phyloP scores from a whole-genome alignment of 805 yeast genomes.

The Candida sithepensis region DNA sequence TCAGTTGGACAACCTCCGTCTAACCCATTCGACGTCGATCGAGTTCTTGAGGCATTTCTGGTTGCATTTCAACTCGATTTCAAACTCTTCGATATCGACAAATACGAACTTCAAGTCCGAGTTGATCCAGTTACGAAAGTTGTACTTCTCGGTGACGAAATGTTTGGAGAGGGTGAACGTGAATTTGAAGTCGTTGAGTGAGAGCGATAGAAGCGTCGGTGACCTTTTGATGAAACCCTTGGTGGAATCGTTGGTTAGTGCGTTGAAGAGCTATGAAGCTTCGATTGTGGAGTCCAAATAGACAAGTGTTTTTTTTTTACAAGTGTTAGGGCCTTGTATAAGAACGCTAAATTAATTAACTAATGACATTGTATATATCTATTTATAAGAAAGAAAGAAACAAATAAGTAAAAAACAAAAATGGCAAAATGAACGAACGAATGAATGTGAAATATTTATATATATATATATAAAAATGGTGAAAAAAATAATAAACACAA shows the following conservation, averaged over 20 bases:
- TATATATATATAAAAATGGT: no score
- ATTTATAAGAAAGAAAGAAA: constrained; percentile 1
- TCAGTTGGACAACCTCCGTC: constrained; percentile 44
- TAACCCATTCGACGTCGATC: constrained; percentile 68
- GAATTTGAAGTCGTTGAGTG: constrained; percentile 15
- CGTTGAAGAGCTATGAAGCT: constrained; percentile 42
- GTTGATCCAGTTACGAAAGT: constrained; percentile 35
- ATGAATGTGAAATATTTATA: no score
- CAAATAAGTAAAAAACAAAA: neutral
- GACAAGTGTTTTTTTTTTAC: neutral
- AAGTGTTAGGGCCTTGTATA: no score
- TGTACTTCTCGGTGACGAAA: constrained; percentile 47
- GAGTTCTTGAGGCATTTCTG: constrained; percentile 78
- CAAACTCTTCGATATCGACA: constrained; percentile 26
- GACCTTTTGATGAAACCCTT: constrained; percentile 39
- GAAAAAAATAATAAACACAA: no score
- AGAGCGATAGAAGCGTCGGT: constrained; percentile 15
- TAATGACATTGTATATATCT: constrained; percentile 1
- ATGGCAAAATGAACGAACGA: no score
- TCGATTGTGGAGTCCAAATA: constrained; percentile 30
- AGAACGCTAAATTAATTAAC: neutral
- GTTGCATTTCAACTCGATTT: constrained; percentile 47
- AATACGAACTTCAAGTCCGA: constrained; percentile 31
- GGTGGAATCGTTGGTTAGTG: constrained; percentile 40
- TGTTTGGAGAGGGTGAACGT: constrained; percentile 43